phyloP scores from a whole-genome alignment of 176 grass and related monocot genomes.

The Guadua angustifolia region DNA sequence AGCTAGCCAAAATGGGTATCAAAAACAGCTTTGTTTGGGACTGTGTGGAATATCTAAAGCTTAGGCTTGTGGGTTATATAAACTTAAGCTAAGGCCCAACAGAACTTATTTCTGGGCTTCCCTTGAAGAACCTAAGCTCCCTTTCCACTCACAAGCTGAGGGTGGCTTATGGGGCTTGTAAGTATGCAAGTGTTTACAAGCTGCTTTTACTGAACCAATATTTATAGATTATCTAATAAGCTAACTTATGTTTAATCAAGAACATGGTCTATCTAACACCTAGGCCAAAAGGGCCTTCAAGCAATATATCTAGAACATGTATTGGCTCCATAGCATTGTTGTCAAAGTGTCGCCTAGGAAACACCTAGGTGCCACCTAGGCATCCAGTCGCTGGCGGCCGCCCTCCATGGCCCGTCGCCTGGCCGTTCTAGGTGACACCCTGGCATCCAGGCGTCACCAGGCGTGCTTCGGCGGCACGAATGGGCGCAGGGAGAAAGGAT shows the following conservation, averaged over 20 bases:
- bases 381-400: too few species aligned
- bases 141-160: not conserved
- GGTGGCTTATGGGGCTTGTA: not conserved
- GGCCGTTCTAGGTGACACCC: too few species aligned
- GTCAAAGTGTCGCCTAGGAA: too few species aligned
- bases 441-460: too few species aligned
- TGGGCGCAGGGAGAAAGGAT: too few species aligned
- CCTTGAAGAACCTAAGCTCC: not conserved
- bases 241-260: not conserved
- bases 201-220: not conserved
- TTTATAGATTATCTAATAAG: not conserved
- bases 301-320: not conserved
- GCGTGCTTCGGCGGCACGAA: too few species aligned
- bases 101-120: not conserved
- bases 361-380: too few species aligned
- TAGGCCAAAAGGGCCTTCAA: not conserved
- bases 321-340: not conserved
- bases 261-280: not conserved
- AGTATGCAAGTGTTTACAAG: not conserved
- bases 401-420: too few species aligned
- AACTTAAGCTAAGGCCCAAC: not conserved
- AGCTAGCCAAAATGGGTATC: not conserved
- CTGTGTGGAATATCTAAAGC: not conserved
- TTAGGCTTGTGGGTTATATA: not conserved
- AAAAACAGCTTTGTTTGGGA: constrained; percentile 14